Conservation (phyloP, 805 yeast genomes). For the Ogataea degrootiae region DNA sequence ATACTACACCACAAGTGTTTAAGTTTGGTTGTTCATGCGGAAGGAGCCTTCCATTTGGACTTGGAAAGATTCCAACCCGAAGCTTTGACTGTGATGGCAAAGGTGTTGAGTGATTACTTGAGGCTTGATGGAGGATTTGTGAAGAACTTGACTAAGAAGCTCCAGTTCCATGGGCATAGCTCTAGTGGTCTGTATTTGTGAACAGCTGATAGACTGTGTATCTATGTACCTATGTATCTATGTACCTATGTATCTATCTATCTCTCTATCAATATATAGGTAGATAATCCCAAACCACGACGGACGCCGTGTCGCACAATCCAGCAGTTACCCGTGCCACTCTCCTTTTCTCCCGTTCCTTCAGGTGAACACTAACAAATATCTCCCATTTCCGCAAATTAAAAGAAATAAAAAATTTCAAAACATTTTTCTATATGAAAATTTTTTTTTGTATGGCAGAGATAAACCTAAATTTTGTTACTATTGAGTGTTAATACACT, state of each 20-base stretch:
- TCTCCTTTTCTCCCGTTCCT: too few species aligned
- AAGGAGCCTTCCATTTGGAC: slow-evolving; percentile 42
- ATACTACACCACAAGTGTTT: slow-evolving; percentile 6
- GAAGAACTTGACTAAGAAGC: slow-evolving; percentile 5
- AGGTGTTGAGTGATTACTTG: slow-evolving; percentile 14
- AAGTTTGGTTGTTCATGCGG: slow-evolving; percentile 34
- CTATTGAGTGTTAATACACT: background rate
- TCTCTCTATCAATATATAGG: background rate
- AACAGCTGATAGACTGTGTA: background rate
- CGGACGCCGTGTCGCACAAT: too few species aligned
- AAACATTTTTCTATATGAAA: background rate
- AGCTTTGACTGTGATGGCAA: slow-evolving; percentile 33
- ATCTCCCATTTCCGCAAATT: slow-evolving; percentile 1
- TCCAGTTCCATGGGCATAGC: slow-evolving; percentile 13
- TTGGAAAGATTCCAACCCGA: slow-evolving; percentile 39
- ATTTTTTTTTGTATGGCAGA: background rate
- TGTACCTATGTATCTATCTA: background rate
- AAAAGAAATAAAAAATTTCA: background rate
- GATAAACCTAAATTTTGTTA: background rate
- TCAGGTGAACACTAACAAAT: too few species aligned
- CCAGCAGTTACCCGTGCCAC: background rate
- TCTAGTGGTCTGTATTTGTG: slow-evolving; percentile 17
- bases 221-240: background rate
- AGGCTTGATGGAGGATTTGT: slow-evolving; percentile 4
- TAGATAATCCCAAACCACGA: too few species aligned